These are phyloP conservation scores for Mycena crocata DNA, from an alignment of 768 basidiomycete genomes.

Conservation along the genomic window DNA sequence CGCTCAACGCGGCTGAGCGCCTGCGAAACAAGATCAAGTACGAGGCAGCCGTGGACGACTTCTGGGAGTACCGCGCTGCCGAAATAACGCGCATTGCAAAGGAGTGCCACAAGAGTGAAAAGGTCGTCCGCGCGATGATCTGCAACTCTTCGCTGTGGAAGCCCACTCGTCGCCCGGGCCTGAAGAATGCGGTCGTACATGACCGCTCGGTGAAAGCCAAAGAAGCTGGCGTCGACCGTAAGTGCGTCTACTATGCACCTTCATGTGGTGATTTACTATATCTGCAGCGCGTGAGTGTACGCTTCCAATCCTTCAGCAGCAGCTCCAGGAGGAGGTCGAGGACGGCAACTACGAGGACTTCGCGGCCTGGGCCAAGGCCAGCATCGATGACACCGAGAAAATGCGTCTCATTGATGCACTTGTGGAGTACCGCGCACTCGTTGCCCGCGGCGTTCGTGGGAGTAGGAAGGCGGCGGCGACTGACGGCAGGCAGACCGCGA, in stretches of 20 bases:
- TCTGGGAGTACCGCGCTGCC: background rate
- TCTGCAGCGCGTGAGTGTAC: background rate
- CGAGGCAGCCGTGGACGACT: background rate
- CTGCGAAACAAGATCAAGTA: background rate
- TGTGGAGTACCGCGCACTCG: no score
- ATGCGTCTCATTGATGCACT: no score
- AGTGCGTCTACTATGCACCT: background rate
- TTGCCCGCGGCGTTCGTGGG: no score
- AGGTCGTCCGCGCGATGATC: background rate
- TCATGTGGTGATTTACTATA: background rate
- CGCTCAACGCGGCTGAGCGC: background rate
- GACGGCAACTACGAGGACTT: background rate
- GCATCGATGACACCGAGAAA: no score
- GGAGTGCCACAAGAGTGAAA: background rate
- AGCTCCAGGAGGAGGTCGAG: background rate
- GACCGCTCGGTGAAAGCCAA: background rate
- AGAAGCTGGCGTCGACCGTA: no score
- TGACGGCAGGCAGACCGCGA: no score
- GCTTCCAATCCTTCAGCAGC: background rate
- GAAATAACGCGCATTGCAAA: background rate
- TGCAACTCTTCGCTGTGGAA: background rate
- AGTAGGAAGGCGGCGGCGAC: no score
- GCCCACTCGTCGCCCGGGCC: background rate
- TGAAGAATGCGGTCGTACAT: background rate
- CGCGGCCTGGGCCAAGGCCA: no score